phyloP scores from a whole-genome alignment of 352 stramenopile genomes.

The Pseudoperonospora humuli region DNA sequence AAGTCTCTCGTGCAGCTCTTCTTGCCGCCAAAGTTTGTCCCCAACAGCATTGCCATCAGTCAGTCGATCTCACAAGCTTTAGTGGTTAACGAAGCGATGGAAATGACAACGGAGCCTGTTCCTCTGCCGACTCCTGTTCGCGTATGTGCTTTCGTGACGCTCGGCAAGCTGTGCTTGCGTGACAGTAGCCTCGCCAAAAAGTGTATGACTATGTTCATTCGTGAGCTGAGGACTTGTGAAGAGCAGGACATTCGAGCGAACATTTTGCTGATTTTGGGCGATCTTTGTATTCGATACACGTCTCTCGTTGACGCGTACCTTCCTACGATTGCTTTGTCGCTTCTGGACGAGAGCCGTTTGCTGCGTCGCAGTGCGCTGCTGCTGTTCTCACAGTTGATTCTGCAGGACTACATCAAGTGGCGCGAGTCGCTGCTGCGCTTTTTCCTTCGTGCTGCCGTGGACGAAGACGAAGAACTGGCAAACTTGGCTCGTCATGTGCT shows the following conservation, averaged over 20 bases:
- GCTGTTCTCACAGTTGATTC: constrained; percentile 91
- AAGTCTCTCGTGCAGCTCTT: constrained; percentile 74
- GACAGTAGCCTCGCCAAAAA: constrained; percentile 90
- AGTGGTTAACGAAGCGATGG: constrained; percentile 22
- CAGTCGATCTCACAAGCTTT: constrained; percentile 9
- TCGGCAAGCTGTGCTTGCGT: constrained; percentile 94
- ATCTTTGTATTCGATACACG: constrained; percentile 95
- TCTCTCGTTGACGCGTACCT: constrained; percentile 94
- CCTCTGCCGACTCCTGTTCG: constrained; percentile 74
- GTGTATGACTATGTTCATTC: constrained; percentile 92
- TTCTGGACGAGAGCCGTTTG: constrained; percentile 81
- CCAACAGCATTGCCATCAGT: constrained; percentile 18
- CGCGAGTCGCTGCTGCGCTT: constrained; percentile 92
- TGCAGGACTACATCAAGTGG: constrained; percentile 99
- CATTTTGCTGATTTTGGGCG: constrained; percentile 92
- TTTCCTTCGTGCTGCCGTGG: constrained; percentile 91
- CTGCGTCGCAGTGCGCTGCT: constrained; percentile 93
- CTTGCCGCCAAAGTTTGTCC: constrained; percentile 54
- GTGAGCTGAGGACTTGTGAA: constrained; percentile 82
- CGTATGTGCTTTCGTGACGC: constrained; percentile 89
- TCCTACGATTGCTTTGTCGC: constrained; percentile 91
- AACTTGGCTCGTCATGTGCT: constrained; percentile 91
- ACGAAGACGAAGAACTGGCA: constrained; percentile 90
- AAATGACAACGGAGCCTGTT: constrained; percentile 12
- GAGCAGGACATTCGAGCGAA: constrained; percentile 92